Base-by-base conservation (phyloP, 2,329 filamentous ascomycete species). In the Fusarium continuum region DNA sequence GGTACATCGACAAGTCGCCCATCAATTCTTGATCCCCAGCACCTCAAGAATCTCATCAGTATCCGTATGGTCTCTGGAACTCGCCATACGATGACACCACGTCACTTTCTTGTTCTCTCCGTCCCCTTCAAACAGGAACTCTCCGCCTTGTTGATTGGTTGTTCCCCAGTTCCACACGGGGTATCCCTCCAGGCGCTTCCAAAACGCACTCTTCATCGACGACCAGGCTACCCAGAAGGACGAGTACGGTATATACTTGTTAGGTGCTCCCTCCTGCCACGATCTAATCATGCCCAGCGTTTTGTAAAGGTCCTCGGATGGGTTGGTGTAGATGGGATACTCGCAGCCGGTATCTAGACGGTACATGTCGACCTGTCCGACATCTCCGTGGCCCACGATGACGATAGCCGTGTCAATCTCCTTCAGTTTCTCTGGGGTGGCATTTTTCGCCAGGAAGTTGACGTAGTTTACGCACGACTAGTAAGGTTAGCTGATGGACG, bases 51-150 rank as follows among this genome's bases (percentile, higher is more conserved):
- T 63, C 28, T 59, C 45, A 31, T 63, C 28, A 9, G 51, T 50
- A 20, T 62, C 52, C 2, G 62, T 40, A 31, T 65, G 62, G 3
- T 66, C 62, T 8, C 39, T 40, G 1, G 44, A 29, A 4, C 20
- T 6, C 11, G 32, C 55, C 62, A 65, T 65, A 0, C 62, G 40
- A 50, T 65, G 62, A 20, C 62, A 65, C 62, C 62, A 66, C 0
- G 19, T 41, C 11, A 65, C 44, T 3, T 10, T 29, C 29, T 44
- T 65, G 1, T 50, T 25, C 5, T 44, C 39, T 1, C 35, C 57
- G 2, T 54, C 29, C 0, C 57, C 48, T 14, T 51, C 39, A 9
- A 65, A 66, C 6, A 65, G 8, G 11, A 65, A 63, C 23, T 66
- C 62, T 3, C 62, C 62, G 0, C 62, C 62, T 8, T 65, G 62